Percentiles rank a stretch among this genome's conserved stretches.
Evolutionary conservation across 345 rosid genomes (phyloP).

Genomic region (Kernera saxatilis): DNA sequence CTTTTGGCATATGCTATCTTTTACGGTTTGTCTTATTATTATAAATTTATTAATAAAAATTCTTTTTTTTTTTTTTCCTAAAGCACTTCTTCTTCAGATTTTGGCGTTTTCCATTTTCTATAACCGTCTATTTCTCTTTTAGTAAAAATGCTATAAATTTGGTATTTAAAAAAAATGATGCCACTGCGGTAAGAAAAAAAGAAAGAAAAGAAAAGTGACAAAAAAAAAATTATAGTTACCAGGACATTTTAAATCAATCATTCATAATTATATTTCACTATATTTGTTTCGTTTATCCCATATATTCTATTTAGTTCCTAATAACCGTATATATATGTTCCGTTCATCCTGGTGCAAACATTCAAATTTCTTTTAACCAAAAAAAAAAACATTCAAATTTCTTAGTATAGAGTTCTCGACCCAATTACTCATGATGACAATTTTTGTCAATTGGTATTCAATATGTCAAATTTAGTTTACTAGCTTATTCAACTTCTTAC

Average conservation of each 20-base stretch:
- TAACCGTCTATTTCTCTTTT: constrained; percentile 7
- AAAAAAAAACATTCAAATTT: background rate
- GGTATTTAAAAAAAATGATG: no score
- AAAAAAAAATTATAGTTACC: background rate
- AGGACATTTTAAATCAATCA: background rate
- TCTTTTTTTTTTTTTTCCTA: background rate
- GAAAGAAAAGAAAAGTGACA: no score
- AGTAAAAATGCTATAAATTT: no score
- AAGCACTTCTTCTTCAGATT: constrained; percentile 6
- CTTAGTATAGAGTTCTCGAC: background rate
- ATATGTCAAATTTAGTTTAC: background rate
- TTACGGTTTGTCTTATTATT: constrained; percentile 23
- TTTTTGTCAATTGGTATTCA: background rate
- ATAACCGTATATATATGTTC: background rate
- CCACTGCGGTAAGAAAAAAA: no score
- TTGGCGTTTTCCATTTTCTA: constrained; percentile 22
- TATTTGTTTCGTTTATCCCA: background rate
- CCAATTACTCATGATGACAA: background rate
- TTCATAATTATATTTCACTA: background rate
- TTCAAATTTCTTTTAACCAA: background rate
- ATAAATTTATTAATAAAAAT: background rate
- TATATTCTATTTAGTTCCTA: background rate
- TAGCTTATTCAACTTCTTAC: background rate
- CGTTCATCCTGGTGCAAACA: background rate
- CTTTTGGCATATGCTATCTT: constrained; percentile 31